Evolutionary conservation across 1,284 basidiomycete genomes (phyloP), one percentile per base, ranked within the genome.

Genomic region (Leccinum ambiguum): DNA sequence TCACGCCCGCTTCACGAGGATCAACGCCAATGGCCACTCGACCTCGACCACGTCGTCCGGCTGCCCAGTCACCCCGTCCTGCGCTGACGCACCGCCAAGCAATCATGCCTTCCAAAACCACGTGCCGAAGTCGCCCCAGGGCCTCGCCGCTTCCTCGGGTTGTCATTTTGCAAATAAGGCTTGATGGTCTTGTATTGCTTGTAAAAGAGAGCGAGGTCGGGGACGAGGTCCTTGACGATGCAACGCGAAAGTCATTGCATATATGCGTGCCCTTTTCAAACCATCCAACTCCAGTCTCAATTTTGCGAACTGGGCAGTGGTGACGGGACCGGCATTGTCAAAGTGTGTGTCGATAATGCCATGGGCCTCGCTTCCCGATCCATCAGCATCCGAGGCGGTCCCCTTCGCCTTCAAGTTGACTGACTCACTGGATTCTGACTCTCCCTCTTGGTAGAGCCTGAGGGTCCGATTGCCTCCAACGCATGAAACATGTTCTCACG

Each of bases 121-220:
- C 69, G 83, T 78, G 0, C 85, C 84, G 30, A 93, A 82, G 72
- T 92, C 90, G 0, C 90, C 90, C 5, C 82, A 80, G 1, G 67
- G 69, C 3, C 70, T 68, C 53, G 74, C 65, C 57, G 75, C 70
- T 67, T 94, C 91, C 18, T 85, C 82, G 0, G 92, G 79, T 92
- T 94, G 78, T 95, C 91, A 79, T 95, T 95, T 83, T 97, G 90
- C 59, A 97, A 85, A 82, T 89, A 97, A 9, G 94, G 95, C 80
- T 99, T 91, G 78, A 99, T 98, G 53, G 95, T 96, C 82, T 98
- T 98, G 92, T 99, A 98, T 79, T 99, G 97, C 81, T 98, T 97
- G 90, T 97, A 97, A 85, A 96, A 97, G 69, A 90, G 89, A 11
- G 92, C 93, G 69, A 96, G 83, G 80, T 92, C 89, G 10, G 90